Percentiles rank a stretch among this genome's conserved stretches.
phyloP scores from a whole-genome alignment of 495 filamentous ascomycete species.

The Cryomyces antarcticus region DNA sequence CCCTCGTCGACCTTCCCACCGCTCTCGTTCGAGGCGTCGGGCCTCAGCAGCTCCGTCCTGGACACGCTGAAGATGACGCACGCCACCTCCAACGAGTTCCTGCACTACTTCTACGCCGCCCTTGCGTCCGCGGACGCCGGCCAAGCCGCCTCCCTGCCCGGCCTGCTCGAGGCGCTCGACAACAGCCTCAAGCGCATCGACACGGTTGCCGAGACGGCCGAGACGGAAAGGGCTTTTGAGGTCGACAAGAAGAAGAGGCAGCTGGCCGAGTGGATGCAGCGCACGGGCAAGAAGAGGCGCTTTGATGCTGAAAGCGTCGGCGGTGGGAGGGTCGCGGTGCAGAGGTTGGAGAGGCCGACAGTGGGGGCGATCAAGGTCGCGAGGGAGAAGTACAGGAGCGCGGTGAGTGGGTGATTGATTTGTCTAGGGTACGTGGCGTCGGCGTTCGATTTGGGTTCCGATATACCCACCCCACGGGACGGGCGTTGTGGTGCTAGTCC shows the following conservation, averaged over 20 bases:
- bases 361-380: constrained; percentile 45
- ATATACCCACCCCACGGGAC: no score
- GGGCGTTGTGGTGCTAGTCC: no score
- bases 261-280: constrained; percentile 41
- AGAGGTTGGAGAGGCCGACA: constrained; percentile 52
- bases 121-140: constrained; percentile 69
- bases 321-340: constrained; percentile 59
- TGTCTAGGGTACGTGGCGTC: no score
- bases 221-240: constrained; percentile 41
- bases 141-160: constrained; percentile 52
- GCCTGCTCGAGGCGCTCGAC: constrained; percentile 55
- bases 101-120: constrained; percentile 87
- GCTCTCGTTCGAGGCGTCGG: constrained; percentile 26
- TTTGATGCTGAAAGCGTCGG: constrained; percentile 41
- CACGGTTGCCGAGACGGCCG: constrained; percentile 61
- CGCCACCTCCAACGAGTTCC: constrained; percentile 78
- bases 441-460: no score
- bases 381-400: constrained; percentile 32
- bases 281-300: constrained; percentile 47
- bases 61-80: constrained; percentile 67
- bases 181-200: constrained; percentile 61
- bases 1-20: constrained; percentile 13
- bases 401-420: no score
- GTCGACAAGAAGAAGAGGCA: constrained; percentile 42
- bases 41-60: constrained; percentile 42